These are phyloP conservation scores for Abrus precatorius DNA, from an alignment of 306 rosid genomes.

Conservation along the genomic window DNA sequence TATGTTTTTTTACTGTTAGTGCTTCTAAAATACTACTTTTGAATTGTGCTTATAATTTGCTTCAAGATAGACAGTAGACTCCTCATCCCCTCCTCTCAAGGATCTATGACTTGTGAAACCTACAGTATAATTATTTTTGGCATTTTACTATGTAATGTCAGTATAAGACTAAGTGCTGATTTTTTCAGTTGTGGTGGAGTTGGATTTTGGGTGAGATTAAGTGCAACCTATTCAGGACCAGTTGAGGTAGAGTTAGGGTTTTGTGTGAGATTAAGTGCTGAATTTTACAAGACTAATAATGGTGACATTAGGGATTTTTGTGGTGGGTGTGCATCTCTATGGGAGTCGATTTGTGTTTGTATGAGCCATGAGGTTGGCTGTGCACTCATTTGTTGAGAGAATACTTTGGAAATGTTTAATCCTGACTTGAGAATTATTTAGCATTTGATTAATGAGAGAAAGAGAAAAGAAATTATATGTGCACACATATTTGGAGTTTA, in stretches of 20 bases:
- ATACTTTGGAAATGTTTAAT: neutral
- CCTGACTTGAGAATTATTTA: neutral
- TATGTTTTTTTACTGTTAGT: neutral
- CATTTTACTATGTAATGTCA: neutral
- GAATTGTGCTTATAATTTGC: slow-evolving; percentile 1
- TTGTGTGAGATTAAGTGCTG: neutral
- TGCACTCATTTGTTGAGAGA: neutral
- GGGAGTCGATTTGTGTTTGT: neutral
- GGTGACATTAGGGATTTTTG: neutral
- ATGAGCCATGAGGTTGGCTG: neutral
- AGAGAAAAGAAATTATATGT: neutral
- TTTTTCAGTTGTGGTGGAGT: neutral
- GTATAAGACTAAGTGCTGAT: neutral
- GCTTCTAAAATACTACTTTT: neutral
- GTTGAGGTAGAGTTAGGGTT: neutral
- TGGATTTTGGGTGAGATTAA: neutral
- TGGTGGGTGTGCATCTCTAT: neutral
- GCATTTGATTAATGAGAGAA: neutral
- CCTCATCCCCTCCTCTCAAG: neutral
- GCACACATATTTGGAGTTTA: neutral
- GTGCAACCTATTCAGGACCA: neutral
- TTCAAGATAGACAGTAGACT: neutral
- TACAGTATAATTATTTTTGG: neutral
- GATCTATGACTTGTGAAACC: neutral
- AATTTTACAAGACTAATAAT: neutral